A percentile compares a stretch with the other conserved stretches of the same genome.
Conservation (phyloP, 352 stramenopile species). For the Phytophthora ohioensis region DNA sequence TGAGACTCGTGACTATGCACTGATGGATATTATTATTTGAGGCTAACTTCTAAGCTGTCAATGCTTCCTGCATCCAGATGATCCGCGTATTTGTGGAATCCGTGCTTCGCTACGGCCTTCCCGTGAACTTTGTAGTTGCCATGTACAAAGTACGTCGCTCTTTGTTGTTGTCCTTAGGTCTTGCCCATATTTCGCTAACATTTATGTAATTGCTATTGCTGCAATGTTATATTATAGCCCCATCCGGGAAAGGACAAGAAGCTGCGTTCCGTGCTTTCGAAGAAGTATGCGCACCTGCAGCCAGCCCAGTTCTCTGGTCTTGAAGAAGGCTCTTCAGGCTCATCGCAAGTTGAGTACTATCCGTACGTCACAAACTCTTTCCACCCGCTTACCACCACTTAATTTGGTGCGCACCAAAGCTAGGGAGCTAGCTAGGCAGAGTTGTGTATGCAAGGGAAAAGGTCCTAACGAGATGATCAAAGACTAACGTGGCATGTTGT, state of each 20-base stretch:
- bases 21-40: background rate
- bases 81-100: constrained; percentile 98
- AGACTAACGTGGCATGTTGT: constrained; percentile 26
- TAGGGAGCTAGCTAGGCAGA: constrained; percentile 9
- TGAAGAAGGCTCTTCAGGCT: constrained; percentile 70
- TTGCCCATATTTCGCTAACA: background rate
- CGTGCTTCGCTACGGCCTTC: constrained; percentile 97
- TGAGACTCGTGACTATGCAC: constrained; percentile 34
- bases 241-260: constrained; percentile 88
- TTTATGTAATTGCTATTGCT: background rate
- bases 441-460: constrained; percentile 11
- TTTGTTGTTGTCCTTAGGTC: background rate
- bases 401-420: constrained; percentile 13
- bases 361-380: constrained; percentile 88
- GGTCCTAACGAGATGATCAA: constrained; percentile 21
- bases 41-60: constrained; percentile 7
- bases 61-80: constrained; percentile 47
- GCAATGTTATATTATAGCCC: constrained; percentile 41
- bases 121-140: constrained; percentile 94
- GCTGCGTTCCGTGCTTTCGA: constrained; percentile 73
- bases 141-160: constrained; percentile 77
- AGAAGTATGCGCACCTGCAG: constrained; percentile 89
- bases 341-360: constrained; percentile 79
- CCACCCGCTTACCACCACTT: constrained; percentile 59
- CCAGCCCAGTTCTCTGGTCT: constrained; percentile 83